Evolutionary conservation across 495 filamentous ascomycete species (phyloP).

Genomic region (Aspergillus taichungensis): DNA sequence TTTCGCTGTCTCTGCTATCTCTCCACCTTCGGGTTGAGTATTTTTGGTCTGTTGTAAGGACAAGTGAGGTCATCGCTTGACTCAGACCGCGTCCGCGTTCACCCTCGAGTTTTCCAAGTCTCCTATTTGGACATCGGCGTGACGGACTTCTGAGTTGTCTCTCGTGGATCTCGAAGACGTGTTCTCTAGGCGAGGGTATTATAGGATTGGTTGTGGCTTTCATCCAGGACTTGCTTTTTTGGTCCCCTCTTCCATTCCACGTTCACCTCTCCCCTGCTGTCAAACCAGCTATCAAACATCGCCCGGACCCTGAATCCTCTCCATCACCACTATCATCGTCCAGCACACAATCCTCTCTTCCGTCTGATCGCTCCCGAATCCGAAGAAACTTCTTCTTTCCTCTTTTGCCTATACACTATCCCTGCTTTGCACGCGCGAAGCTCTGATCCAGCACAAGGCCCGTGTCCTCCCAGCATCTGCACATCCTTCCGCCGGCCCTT

Average conservation of each 20-base stretch:
- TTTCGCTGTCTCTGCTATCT: neutral
- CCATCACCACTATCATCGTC: conserved; percentile 7
- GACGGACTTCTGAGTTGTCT: neutral
- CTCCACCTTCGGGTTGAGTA: neutral
- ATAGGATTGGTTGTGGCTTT: conserved; percentile 6
- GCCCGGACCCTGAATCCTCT: conserved; percentile 13
- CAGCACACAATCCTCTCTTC: conserved; percentile 16
- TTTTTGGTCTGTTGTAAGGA: neutral
- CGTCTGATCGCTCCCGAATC: conserved; percentile 17
- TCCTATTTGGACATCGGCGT: too few relatives aligned
- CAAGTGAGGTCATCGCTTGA: too few relatives aligned
- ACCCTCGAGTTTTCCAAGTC: too few relatives aligned
- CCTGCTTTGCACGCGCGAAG: conserved; percentile 17
- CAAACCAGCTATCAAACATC: conserved; percentile 12
- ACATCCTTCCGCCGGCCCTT: conserved; percentile 22
- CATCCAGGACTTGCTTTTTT: conserved; percentile 11
- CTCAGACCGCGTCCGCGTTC: too few relatives aligned
- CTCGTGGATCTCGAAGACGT: conserved; percentile 1
- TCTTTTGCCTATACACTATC: conserved; percentile 11
- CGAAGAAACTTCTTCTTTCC: conserved; percentile 13
- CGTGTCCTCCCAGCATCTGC: conserved; percentile 21
- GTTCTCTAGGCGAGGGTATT: too few relatives aligned
- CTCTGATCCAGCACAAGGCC: conserved; percentile 14
- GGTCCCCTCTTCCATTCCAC: conserved; percentile 7
- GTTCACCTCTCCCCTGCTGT: conserved; percentile 10